Evolutionary conservation across 148 eudicot genomes (phyloP), one percentile per base, ranked within the genome.

Genomic region (Persicaria tinctoria): DNA sequence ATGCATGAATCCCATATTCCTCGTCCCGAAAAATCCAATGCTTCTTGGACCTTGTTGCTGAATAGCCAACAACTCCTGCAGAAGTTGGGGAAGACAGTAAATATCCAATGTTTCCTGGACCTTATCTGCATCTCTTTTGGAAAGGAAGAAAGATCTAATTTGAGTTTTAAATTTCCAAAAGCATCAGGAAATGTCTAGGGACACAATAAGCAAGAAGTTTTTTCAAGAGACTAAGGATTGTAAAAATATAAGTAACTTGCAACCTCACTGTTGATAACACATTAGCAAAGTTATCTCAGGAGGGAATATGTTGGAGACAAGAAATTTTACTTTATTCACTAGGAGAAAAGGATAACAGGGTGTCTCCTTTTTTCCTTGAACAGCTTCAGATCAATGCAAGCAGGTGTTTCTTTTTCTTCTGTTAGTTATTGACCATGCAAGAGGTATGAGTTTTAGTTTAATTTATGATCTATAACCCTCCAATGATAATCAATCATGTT

Each of bases 1-100:
- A 84, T 95, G 99, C 99, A 92, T 92, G 82, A 95, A 95, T 70
- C 97, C 99, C 99, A 95, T 95, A 85, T 95, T 95, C 74, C 99
- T 82, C 51, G 99, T 95, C 77, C 99, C 99, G 49, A 95, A 95
- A 78, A 95, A 95, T 51, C 99, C 99, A 80, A 95, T 95, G 76
- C 83, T 72, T 77, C 99, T 86, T 76, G 99, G 97, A 50, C 99
- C 99, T 88, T 92, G 92, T 80, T 92, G 99, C 79, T 95, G 99
- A 78, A 95, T 92, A 78, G 99, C 99, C 75, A 95, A 83, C 78
- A 95, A 80, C 82, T 92, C 97, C 97, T 92, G 81, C 51, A 71
- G 77, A 79, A 78, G 44, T 47, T 20, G 73, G 62, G 46, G 51
- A 54, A 56, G 45, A 72, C 49, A 5, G 17, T 72, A 18, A 48